Evolutionary conservation across 768 basidiomycete species (phyloP), one percentile per base, ranked within the genome.

Genomic region (Hypholoma fasciculare): DNA sequence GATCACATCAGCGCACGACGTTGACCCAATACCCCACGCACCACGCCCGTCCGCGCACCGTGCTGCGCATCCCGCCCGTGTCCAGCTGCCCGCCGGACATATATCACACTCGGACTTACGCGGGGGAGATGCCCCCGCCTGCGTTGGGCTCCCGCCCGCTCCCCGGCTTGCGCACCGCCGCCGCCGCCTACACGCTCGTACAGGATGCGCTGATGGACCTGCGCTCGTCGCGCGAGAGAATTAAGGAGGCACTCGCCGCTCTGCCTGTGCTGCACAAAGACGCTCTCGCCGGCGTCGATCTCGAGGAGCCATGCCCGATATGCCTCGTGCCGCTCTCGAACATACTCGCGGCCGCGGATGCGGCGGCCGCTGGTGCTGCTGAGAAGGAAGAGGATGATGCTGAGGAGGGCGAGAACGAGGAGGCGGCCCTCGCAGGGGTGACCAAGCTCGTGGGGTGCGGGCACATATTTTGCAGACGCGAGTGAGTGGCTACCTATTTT

Each of bases 381-480:
- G 30, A 34, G 19, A 43, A 39, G 27, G 16, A 47, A 20, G 14
- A 62, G 63, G 17, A 47, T 47, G 30, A 50, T n/a, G n/a, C 6
- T 37, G 39, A 39, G 4, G 36, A 20, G 44, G 43, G 56, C 30
- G 38, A 39, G 26, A 49, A 43, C 19, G 44, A 20, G 4, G 61
- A 50, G 14, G 52, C 49, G 13, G 61, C 55, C 14, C n/a, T 63
- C 8, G 54, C 46, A n/a, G 84, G 85, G 2, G 72, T 89, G 7
- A 88, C 87, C 1, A 86, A 82, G 65, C 72, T 90, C 0, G 67
- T 63, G 1, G 78, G 71, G 3, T 90, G 89, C 64, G 83, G 85
- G 0, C 89, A 90, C 70, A 65, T 86, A 7, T 89, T 90, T 67
- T 90, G 88, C 65, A 73, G 78, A 46, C 77, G 80, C 65, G 88